phyloP scores from a whole-genome alignment of 2,329 filamentous ascomycete genomes.

The Trichoderma sp. region DNA sequence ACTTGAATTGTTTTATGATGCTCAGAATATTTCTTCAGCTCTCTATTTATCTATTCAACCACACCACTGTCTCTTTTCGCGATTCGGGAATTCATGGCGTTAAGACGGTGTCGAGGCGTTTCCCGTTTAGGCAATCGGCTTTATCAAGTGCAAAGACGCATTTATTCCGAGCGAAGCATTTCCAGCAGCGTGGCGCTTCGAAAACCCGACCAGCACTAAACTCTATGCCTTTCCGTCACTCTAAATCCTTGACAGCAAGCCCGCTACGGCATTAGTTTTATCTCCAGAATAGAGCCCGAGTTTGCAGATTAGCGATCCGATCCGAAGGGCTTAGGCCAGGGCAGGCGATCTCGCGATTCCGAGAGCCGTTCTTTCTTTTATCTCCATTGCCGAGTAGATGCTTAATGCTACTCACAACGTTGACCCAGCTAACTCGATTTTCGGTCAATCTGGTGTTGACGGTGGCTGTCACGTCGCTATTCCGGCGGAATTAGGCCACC shows the following conservation, averaged over 20 bases:
- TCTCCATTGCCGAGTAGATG: neutral
- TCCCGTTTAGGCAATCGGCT: slow-evolving; percentile 9
- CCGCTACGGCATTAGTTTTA: neutral
- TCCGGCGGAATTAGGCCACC: neutral
- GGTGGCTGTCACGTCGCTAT: neutral
- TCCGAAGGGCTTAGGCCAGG: neutral
- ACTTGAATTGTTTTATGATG: neutral
- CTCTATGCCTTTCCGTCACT: neutral
- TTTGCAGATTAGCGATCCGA: neutral
- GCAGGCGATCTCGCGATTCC: neutral
- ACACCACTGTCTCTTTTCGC: neutral
- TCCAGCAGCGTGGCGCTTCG: neutral
- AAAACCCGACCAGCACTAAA: slow-evolving; percentile 3
- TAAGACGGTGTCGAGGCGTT: neutral
- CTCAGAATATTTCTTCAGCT: neutral
- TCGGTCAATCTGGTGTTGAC: neutral
- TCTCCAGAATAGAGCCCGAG: neutral
- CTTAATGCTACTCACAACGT: neutral
- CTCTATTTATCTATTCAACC: slow-evolving; percentile 10
- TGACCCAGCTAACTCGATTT: neutral
- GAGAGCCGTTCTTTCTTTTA: neutral
- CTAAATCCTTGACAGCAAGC: neutral
- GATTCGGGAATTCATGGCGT: neutral
- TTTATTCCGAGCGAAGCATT: slow-evolving; percentile 12
- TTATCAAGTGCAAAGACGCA: neutral